phyloP scores from a whole-genome alignment of 805 yeast genomes.

The Candida ascalaphidarum region DNA sequence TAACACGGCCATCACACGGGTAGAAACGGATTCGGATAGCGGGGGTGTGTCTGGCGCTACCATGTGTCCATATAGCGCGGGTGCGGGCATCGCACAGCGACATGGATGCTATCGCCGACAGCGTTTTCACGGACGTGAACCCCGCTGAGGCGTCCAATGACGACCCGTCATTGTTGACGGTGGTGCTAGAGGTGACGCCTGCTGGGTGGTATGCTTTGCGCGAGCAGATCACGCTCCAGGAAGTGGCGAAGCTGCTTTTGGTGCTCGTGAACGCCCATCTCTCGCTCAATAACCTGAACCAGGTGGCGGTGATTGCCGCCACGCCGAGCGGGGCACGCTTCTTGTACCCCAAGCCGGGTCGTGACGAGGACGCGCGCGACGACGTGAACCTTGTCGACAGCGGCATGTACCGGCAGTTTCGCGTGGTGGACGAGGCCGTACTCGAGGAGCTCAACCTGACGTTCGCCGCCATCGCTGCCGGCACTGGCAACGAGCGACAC shows the following conservation, averaged over 20 bases:
- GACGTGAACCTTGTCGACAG: neutral
- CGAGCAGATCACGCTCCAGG: slow-evolving; percentile 43
- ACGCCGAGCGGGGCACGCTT: slow-evolving; percentile 63
- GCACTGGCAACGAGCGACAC: slow-evolving; percentile 30
- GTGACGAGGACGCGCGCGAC: slow-evolving; percentile 5
- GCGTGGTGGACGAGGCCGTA: slow-evolving; percentile 68
- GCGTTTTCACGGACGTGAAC: slow-evolving; percentile 35
- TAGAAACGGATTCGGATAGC: no score
- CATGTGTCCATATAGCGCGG: no score
- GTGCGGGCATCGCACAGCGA: no score
- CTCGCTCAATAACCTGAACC: slow-evolving; percentile 75
- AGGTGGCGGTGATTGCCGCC: slow-evolving; percentile 73
- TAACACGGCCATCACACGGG: no score
- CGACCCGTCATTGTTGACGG: slow-evolving; percentile 68
- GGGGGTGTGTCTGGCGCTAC: no score
- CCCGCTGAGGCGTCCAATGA: slow-evolving; percentile 21
- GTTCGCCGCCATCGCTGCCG: slow-evolving; percentile 15
- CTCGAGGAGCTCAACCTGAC: slow-evolving; percentile 47
- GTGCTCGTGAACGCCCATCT: slow-evolving; percentile 84
- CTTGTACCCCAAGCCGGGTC: slow-evolving; percentile 50
- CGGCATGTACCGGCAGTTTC: slow-evolving; percentile 81
- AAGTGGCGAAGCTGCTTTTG: slow-evolving; percentile 55
- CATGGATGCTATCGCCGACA: slow-evolving; percentile 66
- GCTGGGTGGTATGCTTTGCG: slow-evolving; percentile 48
- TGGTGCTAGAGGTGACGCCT: slow-evolving; percentile 74